These are phyloP conservation scores for Gonapodya prolifera DNA, from an alignment of 192 early-diverging fungal species.

Conservation along the genomic window DNA sequence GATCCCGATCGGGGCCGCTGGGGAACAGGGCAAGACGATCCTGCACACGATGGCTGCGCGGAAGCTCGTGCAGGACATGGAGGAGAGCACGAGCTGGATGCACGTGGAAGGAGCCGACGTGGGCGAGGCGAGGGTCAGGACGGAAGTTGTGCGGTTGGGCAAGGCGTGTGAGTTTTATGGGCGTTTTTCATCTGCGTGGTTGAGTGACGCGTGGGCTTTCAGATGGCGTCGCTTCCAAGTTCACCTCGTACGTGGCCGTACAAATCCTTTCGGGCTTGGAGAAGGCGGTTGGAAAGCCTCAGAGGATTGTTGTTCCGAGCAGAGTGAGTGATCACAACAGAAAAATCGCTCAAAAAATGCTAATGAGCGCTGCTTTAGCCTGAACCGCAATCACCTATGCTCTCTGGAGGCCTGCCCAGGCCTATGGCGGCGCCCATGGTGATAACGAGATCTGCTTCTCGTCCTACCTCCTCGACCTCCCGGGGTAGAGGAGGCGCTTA, in stretches of 20 bases:
- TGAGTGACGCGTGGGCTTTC: too few relatives aligned
- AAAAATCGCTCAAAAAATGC: too few relatives aligned
- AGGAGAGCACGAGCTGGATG: conserved; percentile 26
- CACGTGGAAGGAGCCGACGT: conserved; percentile 13
- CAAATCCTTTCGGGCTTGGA: background rate
- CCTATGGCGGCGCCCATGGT: too few relatives aligned
- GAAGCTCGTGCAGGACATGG: conserved; percentile 29
- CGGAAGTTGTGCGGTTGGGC: conserved; percentile 15
- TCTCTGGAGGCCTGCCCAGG: too few relatives aligned
- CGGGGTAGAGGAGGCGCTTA: too few relatives aligned
- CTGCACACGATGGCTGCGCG: conserved; percentile 29
- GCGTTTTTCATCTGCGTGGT: background rate
- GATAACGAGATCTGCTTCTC: too few relatives aligned
- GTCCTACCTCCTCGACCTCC: too few relatives aligned
- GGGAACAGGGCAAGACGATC: conserved; percentile 9
- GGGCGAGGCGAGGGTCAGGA: conserved; percentile 23
- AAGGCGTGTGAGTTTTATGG: background rate
- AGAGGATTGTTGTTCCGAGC: background rate
- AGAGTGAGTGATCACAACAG: background rate
- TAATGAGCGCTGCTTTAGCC: too few relatives aligned
- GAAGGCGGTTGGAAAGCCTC: background rate
- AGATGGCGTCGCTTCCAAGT: conserved; percentile 14
- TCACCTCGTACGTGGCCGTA: conserved; percentile 26
- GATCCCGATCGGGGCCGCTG: conserved; percentile 14
- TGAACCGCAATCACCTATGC: too few relatives aligned